Evolutionary conservation across 768 basidiomycete species (phyloP).

Genomic region (Lactarius evosmus): DNA sequence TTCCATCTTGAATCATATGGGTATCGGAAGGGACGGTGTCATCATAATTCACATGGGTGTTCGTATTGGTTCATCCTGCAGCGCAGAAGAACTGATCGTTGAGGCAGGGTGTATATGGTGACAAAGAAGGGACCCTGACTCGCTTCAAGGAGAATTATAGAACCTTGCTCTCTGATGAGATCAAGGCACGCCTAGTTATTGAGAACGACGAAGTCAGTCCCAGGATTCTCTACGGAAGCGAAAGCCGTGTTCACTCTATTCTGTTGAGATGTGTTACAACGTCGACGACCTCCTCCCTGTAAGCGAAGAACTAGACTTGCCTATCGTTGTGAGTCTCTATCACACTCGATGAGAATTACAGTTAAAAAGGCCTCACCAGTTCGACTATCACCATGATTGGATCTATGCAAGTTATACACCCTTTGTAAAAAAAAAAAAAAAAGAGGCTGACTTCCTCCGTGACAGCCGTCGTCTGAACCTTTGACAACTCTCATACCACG

Average conservation of each 20-base stretch:
- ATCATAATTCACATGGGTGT: slow-evolving; percentile 83
- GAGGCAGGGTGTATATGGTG: slow-evolving; percentile 68
- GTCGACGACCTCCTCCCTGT: slow-evolving; percentile 85
- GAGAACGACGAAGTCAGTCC: slow-evolving; percentile 86
- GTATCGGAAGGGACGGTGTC: slow-evolving; percentile 75
- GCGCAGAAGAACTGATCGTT: not conserved
- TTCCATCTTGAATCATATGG: slow-evolving; percentile 86
- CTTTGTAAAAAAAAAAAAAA: not conserved
- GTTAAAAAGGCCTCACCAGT: slow-evolving; percentile 21
- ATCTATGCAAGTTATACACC: slow-evolving; percentile 44
- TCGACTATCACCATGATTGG: slow-evolving; percentile 81
- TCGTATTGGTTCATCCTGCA: slow-evolving; percentile 35
- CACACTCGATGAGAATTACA: slow-evolving; percentile 44
- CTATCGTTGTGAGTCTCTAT: slow-evolving; percentile 47
- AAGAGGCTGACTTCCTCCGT: not conserved
- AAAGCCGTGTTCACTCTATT: not conserved
- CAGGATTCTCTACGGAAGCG: not conserved
- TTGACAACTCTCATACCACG: slow-evolving; percentile 66
- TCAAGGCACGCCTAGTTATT: slow-evolving; percentile 74
- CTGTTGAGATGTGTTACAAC: slow-evolving; percentile 69
- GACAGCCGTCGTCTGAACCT: slow-evolving; percentile 41
- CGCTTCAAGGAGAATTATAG: slow-evolving; percentile 72
- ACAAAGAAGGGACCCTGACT: slow-evolving; percentile 66
- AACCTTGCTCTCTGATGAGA: slow-evolving; percentile 53
- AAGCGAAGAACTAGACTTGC: slow-evolving; percentile 76